Base-by-base conservation (phyloP, 352 stramenopile species). In the Proteromonas lacertae region DNA sequence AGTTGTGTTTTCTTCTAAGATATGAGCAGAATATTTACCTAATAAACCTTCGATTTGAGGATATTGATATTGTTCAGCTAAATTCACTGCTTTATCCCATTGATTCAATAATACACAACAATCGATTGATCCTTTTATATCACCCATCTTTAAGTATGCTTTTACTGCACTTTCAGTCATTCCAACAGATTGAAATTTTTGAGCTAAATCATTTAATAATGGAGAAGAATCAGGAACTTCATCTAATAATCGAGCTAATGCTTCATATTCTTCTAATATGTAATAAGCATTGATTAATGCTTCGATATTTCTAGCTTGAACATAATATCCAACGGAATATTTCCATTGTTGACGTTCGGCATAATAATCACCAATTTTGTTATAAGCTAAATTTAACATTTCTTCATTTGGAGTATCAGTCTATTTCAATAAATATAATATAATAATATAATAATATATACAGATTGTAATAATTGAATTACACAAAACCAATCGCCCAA, bases 31-130 rank as follows among this genome's bases (percentile, higher is more conserved):
- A 42, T 80, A 76, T 38, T 84, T 84, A 20, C 55, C 62, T 4
- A 90, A 41, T 6, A 90, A 55, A 34, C 76, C 75, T 46, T 90
- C 75, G 26, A 90, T 82, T 45, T 90, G 72, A 8, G 68, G 69
- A 38, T 81, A 90, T 40, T 80, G 59, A 53, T 86, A 66, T 44
- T 77, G 50, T 40, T 84, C 66, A 0, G 72, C 74, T 1, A 90
- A 56, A 19, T 67, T 47, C 25, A 90, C 66, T 20, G 75, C 75
- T 6, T 54, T 52, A 37, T 76, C 68, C 69, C 73, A 90, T 26
- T 89, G 64, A 46, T 90, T 88, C 24, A 87, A 44, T 1, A 82
- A 40, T 14, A 90, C 71, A 23, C 72, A 87, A 9, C 62, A 65
- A 38, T 90, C 75, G 31, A 90, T 81, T 3, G 74, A 74, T 17